phyloP scores from a whole-genome alignment of 192 early-diverging fungal genomes.

The Jimgerdemannia lactiflua region DNA sequence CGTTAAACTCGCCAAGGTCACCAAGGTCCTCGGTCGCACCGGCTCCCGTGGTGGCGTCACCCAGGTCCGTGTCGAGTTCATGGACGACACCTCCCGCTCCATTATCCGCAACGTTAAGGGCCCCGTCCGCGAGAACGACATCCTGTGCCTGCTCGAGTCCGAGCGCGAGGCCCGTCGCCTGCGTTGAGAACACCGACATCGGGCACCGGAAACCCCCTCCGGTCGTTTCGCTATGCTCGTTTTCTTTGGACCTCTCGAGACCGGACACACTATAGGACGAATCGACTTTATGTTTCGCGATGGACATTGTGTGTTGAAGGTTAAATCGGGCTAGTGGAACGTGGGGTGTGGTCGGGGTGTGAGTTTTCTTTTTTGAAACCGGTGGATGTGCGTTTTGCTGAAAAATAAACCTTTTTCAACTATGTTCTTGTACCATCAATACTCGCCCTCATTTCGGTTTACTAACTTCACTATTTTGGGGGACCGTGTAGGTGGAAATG shows the following conservation, averaged over 20 bases:
- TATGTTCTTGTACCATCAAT: neutral
- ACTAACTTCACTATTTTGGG: too few species aligned
- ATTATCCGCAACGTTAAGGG: conserved; percentile 99
- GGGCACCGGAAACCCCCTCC: neutral
- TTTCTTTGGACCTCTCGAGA: neutral
- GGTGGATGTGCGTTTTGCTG: neutral
- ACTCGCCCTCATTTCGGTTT: too few species aligned
- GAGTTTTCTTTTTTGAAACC: neutral
- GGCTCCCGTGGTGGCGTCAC: conserved; percentile 99
- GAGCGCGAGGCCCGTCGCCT: conserved; percentile 99
- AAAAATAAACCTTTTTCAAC: neutral
- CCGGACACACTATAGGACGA: neutral
- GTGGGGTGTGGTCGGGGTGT: neutral
- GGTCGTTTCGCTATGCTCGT: neutral
- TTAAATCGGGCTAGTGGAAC: neutral
- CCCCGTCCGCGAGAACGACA: conserved; percentile 96
- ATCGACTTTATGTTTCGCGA: neutral
- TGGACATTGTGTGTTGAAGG: neutral
- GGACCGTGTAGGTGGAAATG: too few species aligned
- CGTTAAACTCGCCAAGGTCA: conserved; percentile 93
- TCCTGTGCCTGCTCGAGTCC: conserved; percentile 96
- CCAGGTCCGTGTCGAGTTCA: conserved; percentile 99
- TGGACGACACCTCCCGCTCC: conserved; percentile 93
- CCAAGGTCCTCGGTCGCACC: conserved; percentile 98
- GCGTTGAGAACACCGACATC: conserved; percentile 60